A percentile compares a stretch with the other conserved stretches of the same genome.
phyloP scores from a whole-genome alignment of 2,329 filamentous ascomycete species.

The Fusarium cyanostomum region DNA sequence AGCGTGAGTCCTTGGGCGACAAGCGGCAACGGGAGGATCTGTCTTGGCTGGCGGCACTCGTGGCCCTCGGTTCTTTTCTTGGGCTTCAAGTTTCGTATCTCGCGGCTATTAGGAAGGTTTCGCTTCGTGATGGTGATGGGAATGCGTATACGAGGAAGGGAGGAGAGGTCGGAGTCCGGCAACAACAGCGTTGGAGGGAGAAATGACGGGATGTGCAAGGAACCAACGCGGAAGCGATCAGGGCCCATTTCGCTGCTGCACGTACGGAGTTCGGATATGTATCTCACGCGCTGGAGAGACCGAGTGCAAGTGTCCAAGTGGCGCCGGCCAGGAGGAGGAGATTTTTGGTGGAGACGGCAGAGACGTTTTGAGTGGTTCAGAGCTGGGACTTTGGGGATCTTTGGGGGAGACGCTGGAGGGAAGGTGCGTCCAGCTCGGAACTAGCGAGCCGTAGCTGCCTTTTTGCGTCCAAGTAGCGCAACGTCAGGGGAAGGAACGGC shows the following conservation, averaged over 20 bases:
- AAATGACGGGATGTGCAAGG: slow-evolving; percentile 22
- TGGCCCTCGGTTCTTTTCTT: slow-evolving; percentile 11
- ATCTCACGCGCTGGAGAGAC: slow-evolving; percentile 1
- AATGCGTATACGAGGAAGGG: background rate
- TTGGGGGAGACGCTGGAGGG: slow-evolving; percentile 1
- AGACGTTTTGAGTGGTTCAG: slow-evolving; percentile 14
- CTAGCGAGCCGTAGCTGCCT: slow-evolving; percentile 37
- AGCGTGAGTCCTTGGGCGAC: slow-evolving; percentile 11
- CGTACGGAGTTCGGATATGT: too few relatives aligned
- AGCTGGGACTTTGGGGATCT: slow-evolving; percentile 10
- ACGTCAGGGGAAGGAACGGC: slow-evolving; percentile 25
- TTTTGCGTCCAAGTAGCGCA: slow-evolving; percentile 2
- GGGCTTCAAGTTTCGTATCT: background rate
- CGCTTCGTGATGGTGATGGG: slow-evolving; percentile 17
- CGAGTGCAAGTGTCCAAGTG: slow-evolving; percentile 12
- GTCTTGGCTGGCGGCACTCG: slow-evolving; percentile 21
- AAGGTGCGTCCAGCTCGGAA: slow-evolving; percentile 35
- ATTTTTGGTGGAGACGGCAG: slow-evolving; percentile 35
- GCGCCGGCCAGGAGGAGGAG: slow-evolving; percentile 28
- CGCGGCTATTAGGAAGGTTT: background rate
- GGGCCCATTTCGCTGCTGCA: background rate
- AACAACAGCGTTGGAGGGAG: slow-evolving; percentile 22
- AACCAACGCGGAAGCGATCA: slow-evolving; percentile 1
- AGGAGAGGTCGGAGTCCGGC: slow-evolving; percentile 29
- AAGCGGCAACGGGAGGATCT: slow-evolving; percentile 9